Base-by-base conservation (phyloP, 2,329 filamentous ascomycete genomes). In the Lachnellula cervina region DNA sequence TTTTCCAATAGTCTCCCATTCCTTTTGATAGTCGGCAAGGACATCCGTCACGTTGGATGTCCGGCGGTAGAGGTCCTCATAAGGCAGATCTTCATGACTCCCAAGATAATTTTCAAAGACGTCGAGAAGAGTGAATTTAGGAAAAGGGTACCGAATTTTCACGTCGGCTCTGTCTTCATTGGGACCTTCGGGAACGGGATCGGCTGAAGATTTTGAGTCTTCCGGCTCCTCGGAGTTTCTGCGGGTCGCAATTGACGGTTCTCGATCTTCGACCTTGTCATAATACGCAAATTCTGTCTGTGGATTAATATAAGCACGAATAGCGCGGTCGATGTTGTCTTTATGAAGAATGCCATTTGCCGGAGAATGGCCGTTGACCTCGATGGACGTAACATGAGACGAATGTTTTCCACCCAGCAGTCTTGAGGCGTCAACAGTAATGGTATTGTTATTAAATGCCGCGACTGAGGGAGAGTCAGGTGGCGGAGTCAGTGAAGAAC, bases 51-150 rank as follows among this genome's bases (percentile, higher is more conserved):
- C 56, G 5, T 45, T 44, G 35, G 48, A 52, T 17, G 65, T 61
- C 25, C 59, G 60, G 19, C 59, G 56, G 51, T 68, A 69, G 7
- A 68, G 55, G 34, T 61, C 56, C 5, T 66, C 60, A 42, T 65
- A 64, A 9, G 58, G 21, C 60, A 67, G 56, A 3, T 64, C 58
- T 32, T 64, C 61, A 16, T 60, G 51, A 42, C 62, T 57, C 2
- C 57, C 56, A 5, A 69, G 58, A 47, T 62, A 68, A 14, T 62
- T 53, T 35, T 65, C 62, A 46, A 69, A 67, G 13, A 42, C 45
- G 17, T 59, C 57, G 25, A 63, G 46, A 2, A 61, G 38, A 0
- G 58, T 64, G 16, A 69, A 55, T 55, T 64, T 68, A 8, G 60
- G 61, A 43, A 65, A 69, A 45, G 56, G 52, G 42, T 55, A 51